These are phyloP conservation scores for Taiwanofungus camphoratus DNA, from an alignment of 1,284 basidiomycete species.

Conservation along the genomic window DNA sequence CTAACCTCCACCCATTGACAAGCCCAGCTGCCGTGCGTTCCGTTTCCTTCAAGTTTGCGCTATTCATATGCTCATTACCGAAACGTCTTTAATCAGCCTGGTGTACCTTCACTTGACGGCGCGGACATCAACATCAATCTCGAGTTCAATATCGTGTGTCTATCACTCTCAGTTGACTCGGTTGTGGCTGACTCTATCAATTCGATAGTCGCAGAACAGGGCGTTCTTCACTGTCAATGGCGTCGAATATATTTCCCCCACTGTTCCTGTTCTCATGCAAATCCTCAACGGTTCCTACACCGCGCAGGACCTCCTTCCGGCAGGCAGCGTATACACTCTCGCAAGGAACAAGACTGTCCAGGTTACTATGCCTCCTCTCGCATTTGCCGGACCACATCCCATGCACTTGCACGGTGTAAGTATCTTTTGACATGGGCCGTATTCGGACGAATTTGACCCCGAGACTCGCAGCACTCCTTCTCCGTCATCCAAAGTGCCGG, in stretches of 20 bases:
- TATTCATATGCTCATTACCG: background rate
- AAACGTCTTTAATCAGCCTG: constrained; percentile 17
- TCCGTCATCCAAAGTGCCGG: constrained; percentile 23
- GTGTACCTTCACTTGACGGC: constrained; percentile 18
- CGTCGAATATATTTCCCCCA: constrained; percentile 21
- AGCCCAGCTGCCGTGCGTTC: constrained; percentile 8
- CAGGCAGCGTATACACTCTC: constrained; percentile 26
- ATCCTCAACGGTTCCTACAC: constrained; percentile 29
- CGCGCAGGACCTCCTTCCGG: constrained; percentile 27
- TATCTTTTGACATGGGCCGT: background rate
- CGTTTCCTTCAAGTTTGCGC: background rate
- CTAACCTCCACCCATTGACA: constrained; percentile 19
- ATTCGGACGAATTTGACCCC: background rate
- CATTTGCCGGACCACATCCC: constrained; percentile 28
- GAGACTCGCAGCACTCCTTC: constrained; percentile 19
- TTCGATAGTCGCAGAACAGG: constrained; percentile 12
- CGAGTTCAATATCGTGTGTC: constrained; percentile 19
- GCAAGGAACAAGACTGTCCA: constrained; percentile 30
- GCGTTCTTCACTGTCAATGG: constrained; percentile 25
- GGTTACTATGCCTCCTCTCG: constrained; percentile 27
- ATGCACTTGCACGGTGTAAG: constrained; percentile 37
- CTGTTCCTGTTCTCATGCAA: constrained; percentile 32
- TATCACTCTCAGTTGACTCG: background rate
- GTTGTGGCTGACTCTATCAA: constrained; percentile 1
- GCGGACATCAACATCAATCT: constrained; percentile 25